Conservation (phyloP, 441 rosid species). For the Raphanus hybrid region DNA sequence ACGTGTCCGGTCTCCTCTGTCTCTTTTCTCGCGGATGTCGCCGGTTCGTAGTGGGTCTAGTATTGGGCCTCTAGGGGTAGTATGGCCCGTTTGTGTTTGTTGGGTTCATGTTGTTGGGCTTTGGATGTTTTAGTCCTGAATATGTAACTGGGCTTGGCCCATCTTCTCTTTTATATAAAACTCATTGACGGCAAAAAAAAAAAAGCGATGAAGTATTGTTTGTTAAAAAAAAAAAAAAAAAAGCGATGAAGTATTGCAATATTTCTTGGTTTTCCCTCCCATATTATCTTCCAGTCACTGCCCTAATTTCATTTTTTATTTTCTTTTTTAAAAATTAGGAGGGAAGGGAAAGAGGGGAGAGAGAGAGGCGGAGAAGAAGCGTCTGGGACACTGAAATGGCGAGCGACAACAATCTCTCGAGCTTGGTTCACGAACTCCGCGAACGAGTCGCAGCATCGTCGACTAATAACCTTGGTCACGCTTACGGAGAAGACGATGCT, state of each 20-base stretch:
- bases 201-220: too few species aligned
- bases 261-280: neutral
- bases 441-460: constrained; percentile 84
- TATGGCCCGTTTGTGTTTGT: too few species aligned
- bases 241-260: neutral
- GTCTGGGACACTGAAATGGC: constrained; percentile 46
- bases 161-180: too few species aligned
- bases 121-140: too few species aligned
- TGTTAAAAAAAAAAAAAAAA: too few species aligned
- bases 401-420: constrained; percentile 62
- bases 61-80: too few species aligned
- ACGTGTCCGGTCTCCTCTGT: too few species aligned
- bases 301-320: neutral
- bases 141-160: too few species aligned
- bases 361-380: constrained; percentile 13
- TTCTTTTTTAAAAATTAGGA: constrained; percentile 34
- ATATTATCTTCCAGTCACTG: neutral
- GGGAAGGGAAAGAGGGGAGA: constrained; percentile 23
- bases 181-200: too few species aligned
- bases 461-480: constrained; percentile 40
- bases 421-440: constrained; percentile 90
- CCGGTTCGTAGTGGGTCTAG: too few species aligned
- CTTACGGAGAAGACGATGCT: constrained; percentile 60
- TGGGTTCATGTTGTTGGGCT: too few species aligned
- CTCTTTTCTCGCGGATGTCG: too few species aligned